Evolutionary conservation across 306 rosid genomes (phyloP).

Genomic region (Herpetospermum pedunculosum): DNA sequence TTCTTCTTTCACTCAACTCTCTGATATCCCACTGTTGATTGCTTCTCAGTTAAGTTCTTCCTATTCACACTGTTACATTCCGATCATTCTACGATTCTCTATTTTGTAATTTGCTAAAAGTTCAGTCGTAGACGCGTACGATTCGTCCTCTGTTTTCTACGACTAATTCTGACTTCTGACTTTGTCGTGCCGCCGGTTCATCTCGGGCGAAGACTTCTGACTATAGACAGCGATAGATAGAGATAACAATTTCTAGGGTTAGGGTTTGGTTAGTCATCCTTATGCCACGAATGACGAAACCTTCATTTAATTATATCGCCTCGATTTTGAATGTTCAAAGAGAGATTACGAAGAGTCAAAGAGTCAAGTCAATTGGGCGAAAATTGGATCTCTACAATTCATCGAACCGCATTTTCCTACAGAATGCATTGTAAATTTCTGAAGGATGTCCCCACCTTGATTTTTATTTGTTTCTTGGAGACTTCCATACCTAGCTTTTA

Average conservation of each 20-base stretch:
- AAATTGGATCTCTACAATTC: background rate
- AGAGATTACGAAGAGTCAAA: background rate
- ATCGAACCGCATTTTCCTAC: background rate
- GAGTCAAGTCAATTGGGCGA: slow-evolving; percentile 15
- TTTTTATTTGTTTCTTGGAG: background rate
- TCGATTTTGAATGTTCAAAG: slow-evolving; percentile 12
- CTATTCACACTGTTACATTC: background rate
- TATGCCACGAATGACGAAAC: background rate
- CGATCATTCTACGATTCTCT: background rate
- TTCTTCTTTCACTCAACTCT: background rate
- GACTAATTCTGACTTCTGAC: background rate
- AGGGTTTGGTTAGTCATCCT: background rate
- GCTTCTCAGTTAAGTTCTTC: background rate
- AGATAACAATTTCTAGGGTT: background rate
- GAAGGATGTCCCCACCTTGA: background rate
- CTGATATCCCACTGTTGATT: background rate
- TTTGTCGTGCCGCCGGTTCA: background rate
- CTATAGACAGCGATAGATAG: background rate
- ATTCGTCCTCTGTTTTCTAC: background rate
- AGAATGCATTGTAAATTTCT: background rate
- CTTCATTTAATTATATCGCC: background rate
- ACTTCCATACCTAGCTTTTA: background rate
- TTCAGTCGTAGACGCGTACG: background rate
- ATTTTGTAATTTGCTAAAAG: background rate
- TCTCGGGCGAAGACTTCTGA: background rate